Evolutionary conservation across 164 flowering plant genomes (phyloP), one percentile per base, ranked within the genome.

Genomic region (Litsea cubeba): DNA sequence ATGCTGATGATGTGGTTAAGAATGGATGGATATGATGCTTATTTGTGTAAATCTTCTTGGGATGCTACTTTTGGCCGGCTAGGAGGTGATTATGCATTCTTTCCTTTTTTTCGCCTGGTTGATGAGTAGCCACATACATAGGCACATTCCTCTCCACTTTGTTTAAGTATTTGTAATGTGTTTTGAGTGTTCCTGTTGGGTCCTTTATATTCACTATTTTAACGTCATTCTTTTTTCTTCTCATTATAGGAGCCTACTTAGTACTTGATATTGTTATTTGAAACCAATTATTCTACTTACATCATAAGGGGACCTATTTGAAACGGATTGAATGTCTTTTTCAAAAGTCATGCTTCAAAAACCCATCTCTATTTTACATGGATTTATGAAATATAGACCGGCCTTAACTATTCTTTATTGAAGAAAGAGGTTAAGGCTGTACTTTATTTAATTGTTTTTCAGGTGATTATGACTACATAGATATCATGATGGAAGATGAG

Each of bases 401-500:
- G 46, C 46, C 46, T 40, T 8, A 7, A 40, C 46, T 40, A 3
- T 40, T 40, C 46, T 5, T 40, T 40, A 40, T 40, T 40, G 46
- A 40, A 40, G 46, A 40, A 40, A 40, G 46, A 40, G 46, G 46
- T 40, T 8, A 7, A 40, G 11, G 46, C 10, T 64, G 26, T 23
- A 23, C 30, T 18, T 66, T 30, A 22, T 20, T 22, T 50, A 57
- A 5, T 68, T 32, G 23, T 7, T 50, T 12, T 65, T 68, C 83
- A 85, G 93, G 90, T 50, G 85, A 81, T 26, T 88, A 89, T 77
- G 91, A 89, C 50, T 89, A 84, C 80, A 84, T 89, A 57, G 91
- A 89, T 5, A 67, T 89, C 2, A 49, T 76, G 50, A 62, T 72
- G 65, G 49, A 63, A 23, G 81, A 71, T 20, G 71, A 54, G 18